Base-by-base conservation (phyloP, 2,329 filamentous ascomycete species). In the Botrytis galanthina region DNA sequence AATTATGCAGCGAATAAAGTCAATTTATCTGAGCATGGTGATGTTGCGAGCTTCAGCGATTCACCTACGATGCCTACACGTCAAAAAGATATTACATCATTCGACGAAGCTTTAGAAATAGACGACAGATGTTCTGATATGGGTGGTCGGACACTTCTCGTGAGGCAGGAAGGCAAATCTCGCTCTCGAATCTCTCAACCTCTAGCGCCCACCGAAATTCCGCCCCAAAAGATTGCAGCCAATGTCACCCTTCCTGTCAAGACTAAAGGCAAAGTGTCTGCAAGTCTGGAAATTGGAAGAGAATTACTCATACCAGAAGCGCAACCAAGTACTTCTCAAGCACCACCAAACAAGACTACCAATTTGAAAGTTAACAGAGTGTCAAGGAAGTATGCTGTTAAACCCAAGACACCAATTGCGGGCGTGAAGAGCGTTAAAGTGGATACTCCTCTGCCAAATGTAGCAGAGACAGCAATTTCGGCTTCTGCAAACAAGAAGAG, bases 371-470 rank as follows among this genome's bases (percentile, higher is more conserved):
- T 9, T 14, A 71, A 22, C 5, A 71, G 63, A 35, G 6, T 39
- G 4, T 20, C 32, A 16, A 71, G 66, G n/a, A 48, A 51, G 9
- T 71, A 71, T 32, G 22, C 9, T 8, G 6, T 71, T 20, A 64
- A 51, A 51, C 57, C 69, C 6, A 71, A 71, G 12, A n/a, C 69
- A 54, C 32, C 69, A 14, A 64, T 66, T 8, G 44, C 32, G 5
- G 29, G 26, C 39, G 16, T 35, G 16, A 64, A 71, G n/a, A 35
- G 10, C 37, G 16, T 29, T 29, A 51, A 71, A 32, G 32, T 32
- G 35, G 12, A 66, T 26, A 26, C 18, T 16, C 29, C 18, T 42
- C 3, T 37, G 29, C 16, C 37, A 22, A 69, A 4, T 42, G 5
- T 22, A 29, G n/a, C 37, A 22, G n/a, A n/a, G 18, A 26, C 39